Evolutionary conservation across 2,329 filamentous ascomycete species (phyloP).

Genomic region (Xylariaceae sp.): DNA sequence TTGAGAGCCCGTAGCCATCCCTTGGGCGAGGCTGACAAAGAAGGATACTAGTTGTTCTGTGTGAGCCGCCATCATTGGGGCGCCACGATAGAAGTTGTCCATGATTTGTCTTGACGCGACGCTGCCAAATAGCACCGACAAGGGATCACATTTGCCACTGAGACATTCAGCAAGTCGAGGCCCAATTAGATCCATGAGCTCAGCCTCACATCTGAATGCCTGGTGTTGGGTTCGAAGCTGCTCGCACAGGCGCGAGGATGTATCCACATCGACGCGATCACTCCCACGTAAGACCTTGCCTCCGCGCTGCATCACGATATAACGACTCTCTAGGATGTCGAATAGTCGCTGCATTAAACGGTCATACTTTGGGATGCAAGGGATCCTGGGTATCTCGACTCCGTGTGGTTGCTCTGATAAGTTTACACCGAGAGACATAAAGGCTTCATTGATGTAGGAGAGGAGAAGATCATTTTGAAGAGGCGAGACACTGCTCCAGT

Average conservation of each 20-base stretch:
- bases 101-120: slow-evolving; percentile 4
- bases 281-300: slow-evolving; percentile 7
- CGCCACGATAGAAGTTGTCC: slow-evolving; percentile 2
- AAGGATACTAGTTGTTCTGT: slow-evolving; percentile 7
- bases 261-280: not conserved
- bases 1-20: not conserved
- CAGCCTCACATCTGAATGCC: slow-evolving; percentile 5
- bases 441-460: slow-evolving; percentile 9
- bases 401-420: slow-evolving; percentile 6
- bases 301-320: not conserved
- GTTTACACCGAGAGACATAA: slow-evolving; percentile 6
- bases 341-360: slow-evolving; percentile 8
- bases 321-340: slow-evolving; percentile 3
- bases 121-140: slow-evolving; percentile 9
- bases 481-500: slow-evolving; percentile 5
- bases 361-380: slow-evolving; percentile 7
- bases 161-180: slow-evolving; percentile 11
- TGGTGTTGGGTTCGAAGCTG: slow-evolving; percentile 3
- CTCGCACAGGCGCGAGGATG: slow-evolving; percentile 8
- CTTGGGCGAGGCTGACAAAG: not conserved
- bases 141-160: slow-evolving; percentile 6
- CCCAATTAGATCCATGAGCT: slow-evolving; percentile 10
- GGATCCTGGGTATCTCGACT: slow-evolving; percentile 5
- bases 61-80: slow-evolving; percentile 5
- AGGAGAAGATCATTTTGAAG: slow-evolving; percentile 5